Evolutionary conservation across 2,329 filamentous ascomycete genomes (phyloP), one percentile per base, ranked within the genome.

Genomic region (Orbilia ellipsospora): DNA sequence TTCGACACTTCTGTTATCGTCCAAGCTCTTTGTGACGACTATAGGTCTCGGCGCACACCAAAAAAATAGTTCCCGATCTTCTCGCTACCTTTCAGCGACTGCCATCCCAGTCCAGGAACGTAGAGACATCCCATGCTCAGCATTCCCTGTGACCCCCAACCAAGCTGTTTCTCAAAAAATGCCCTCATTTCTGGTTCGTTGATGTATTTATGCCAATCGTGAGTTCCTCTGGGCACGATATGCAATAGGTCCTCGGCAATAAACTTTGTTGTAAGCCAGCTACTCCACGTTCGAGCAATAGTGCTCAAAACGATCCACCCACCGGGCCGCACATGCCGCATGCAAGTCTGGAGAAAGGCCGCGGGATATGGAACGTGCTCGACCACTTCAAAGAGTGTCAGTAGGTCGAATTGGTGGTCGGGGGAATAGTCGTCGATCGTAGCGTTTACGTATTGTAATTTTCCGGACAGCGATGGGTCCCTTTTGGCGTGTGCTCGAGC

Each of bases 201-300:
- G 78, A 99, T 90, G 83, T 98, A 99, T 84, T 98, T 96, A 77
- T 86, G 86, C 95, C 95, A 99, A 82, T 97, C 93, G 83, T 99
- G 95, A 55, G 95, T 99, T 1, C 95, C 95, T 78, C 88, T 88
- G 8, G 95, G 95, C 68, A 99, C 95, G 76, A 98, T 92, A 4
- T 92, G 86, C 81, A 96, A 80, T 70, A 97, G 81, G 83, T 95
- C 92, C 84, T 99, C 95, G 0, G 95, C 95, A 77, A 97, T 86
- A 23, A 98, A 84, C 80, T 97, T 97, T 1, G 96, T 99, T 12
- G 94, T 93, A 55, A 97, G 83, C 90, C 93, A 99, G 79, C 92
- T 95, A 77, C 89, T 89, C 87, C 92, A 92, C 0, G 93, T 96
- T 77, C 95, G 86, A 60, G 95, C 92, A 81, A 99, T 98, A 2